A percentile compares a stretch with the other conserved stretches of the same genome.
Conservation (phyloP, 257 asterid genomes). For the Solanum pimpinellifolium region DNA sequence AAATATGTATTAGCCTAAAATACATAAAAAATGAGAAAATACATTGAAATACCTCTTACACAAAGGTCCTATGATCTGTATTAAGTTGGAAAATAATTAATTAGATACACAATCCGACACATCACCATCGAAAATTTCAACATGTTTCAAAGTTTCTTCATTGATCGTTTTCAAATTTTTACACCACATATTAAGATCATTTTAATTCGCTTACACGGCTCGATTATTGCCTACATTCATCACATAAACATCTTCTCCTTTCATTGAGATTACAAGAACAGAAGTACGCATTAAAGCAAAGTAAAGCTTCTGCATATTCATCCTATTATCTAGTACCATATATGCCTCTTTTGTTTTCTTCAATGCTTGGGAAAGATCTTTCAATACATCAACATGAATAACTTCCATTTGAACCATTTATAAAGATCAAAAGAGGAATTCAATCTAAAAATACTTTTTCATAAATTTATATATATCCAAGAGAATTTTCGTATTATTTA, state of each 20-base stretch:
- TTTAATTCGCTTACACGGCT: constrained; percentile 65
- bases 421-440: too few species aligned
- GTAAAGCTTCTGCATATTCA: constrained; percentile 77
- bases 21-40: background rate
- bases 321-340: constrained; percentile 64
- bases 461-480: too few species aligned
- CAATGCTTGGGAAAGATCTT: constrained; percentile 63
- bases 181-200: constrained; percentile 84
- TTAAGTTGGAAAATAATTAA: constrained; percentile 63
- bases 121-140: constrained; percentile 50
- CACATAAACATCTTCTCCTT: constrained; percentile 79
- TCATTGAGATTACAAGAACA: constrained; percentile 90
- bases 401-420: constrained; percentile 21
- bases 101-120: constrained; percentile 15
- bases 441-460: too few species aligned
- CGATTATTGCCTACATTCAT: constrained; percentile 98
- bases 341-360: constrained; percentile 73
- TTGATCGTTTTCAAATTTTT: constrained; percentile 84
- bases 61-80: constrained; percentile 77
- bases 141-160: constrained; percentile 71
- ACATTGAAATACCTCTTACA: constrained; percentile 46
- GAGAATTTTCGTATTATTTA: too few species aligned
- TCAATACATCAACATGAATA: constrained; percentile 62
- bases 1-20: background rate
- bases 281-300: constrained; percentile 91